phyloP scores from a whole-genome alignment of 1,139 yeast genomes.

The Blastobotrys ciferrii region DNA sequence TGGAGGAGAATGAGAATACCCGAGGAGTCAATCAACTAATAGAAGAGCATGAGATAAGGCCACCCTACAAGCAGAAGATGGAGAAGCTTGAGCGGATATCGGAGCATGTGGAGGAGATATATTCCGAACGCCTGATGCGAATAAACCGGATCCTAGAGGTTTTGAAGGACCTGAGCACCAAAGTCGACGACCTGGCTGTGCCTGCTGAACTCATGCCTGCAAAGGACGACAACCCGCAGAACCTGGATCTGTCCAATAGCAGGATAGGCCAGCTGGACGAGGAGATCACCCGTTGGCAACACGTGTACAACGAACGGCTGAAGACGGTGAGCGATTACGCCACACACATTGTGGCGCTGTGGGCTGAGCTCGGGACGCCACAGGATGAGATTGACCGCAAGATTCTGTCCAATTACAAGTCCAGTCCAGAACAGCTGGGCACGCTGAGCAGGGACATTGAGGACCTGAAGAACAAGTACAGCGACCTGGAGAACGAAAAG shows the following conservation, averaged over 20 bases:
- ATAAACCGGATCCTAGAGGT: slow-evolving; percentile 24
- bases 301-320: slow-evolving; percentile 29
- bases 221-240: slow-evolving; percentile 17
- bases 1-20: slow-evolving; percentile 1
- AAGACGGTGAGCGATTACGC: slow-evolving; percentile 26
- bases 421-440: slow-evolving; percentile 33
- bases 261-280: slow-evolving; percentile 28
- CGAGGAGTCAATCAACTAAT: slow-evolving; percentile 9
- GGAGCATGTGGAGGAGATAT: slow-evolving; percentile 24
- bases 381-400: slow-evolving; percentile 32
- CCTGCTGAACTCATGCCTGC: slow-evolving; percentile 22
- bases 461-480: slow-evolving; percentile 31
- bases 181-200: slow-evolving; percentile 25
- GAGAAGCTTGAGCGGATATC: slow-evolving; percentile 22
- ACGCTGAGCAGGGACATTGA: slow-evolving; percentile 28
- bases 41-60: slow-evolving; percentile 19
- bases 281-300: slow-evolving; percentile 31
- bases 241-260: slow-evolving; percentile 19
- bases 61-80: slow-evolving; percentile 27
- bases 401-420: slow-evolving; percentile 27
- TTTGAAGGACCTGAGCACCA: slow-evolving; percentile 20
- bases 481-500: slow-evolving; percentile 34
- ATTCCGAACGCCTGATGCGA: slow-evolving; percentile 24
- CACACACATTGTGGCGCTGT: slow-evolving; percentile 31
- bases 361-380: slow-evolving; percentile 39